These are phyloP conservation scores for Lachancea cidri DNA, from an alignment of 805 yeast species.

Conservation along the genomic window DNA sequence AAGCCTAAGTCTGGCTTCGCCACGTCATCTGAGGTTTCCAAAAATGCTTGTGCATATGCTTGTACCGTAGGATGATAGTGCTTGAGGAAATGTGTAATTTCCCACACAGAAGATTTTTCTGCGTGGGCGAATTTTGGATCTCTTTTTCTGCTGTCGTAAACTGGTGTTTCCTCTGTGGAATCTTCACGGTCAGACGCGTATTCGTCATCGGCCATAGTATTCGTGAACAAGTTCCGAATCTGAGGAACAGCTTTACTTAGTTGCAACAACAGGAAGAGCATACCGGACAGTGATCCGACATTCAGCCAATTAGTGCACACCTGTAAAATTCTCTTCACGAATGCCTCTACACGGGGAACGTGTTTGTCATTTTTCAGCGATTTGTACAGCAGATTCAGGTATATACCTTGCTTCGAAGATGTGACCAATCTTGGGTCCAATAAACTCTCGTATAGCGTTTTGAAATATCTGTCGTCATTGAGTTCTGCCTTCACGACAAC, in stretches of 20 bases:
- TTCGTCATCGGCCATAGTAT: slow-evolving; percentile 48
- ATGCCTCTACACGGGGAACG: slow-evolving; percentile 68
- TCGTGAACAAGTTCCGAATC: slow-evolving; percentile 55
- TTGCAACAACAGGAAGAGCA: slow-evolving; percentile 68
- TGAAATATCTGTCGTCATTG: slow-evolving; percentile 65
- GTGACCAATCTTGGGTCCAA: slow-evolving; percentile 74
- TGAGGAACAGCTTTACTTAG: slow-evolving; percentile 60
- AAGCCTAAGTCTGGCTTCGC: slow-evolving; percentile 87
- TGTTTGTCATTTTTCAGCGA: slow-evolving; percentile 70
- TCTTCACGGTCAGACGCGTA: slow-evolving; percentile 40
- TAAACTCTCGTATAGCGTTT: slow-evolving; percentile 84
- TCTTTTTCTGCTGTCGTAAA: slow-evolving; percentile 80
- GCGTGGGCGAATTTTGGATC: slow-evolving; percentile 95
- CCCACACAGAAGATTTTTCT: slow-evolving; percentile 80
- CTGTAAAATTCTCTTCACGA: slow-evolving; percentile 85
- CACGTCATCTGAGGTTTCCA: slow-evolving; percentile 35
- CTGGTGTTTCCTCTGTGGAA: slow-evolving; percentile 13
- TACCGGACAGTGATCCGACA: slow-evolving; percentile 82
- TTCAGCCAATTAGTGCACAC: slow-evolving; percentile 81
- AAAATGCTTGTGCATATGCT: slow-evolving; percentile 64
- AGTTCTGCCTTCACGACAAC: slow-evolving; percentile 58
- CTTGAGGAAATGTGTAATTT: slow-evolving; percentile 59
- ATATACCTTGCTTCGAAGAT: slow-evolving; percentile 92
- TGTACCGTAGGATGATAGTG: slow-evolving; percentile 94
- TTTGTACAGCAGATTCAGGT: slow-evolving; percentile 78